These are phyloP conservation scores for Macrophomina pseudophaseolina DNA, from an alignment of 2,329 filamentous ascomycete species.

Conservation along the genomic window DNA sequence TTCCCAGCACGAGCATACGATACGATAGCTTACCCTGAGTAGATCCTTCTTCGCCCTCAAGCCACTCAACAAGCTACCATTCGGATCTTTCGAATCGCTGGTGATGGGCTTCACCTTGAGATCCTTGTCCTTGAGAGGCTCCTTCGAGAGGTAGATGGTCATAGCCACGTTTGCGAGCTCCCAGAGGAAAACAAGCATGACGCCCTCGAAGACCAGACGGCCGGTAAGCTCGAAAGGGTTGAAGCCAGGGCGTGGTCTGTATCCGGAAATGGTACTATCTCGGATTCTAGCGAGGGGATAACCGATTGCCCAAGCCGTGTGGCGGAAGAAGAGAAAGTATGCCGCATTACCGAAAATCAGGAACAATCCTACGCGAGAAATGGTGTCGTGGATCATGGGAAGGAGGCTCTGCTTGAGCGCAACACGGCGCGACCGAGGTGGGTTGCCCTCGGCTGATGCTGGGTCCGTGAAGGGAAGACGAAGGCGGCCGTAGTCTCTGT, in stretches of 20 bases:
- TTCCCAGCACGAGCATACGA: neutral
- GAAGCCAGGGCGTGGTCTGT: slow-evolving; percentile 15
- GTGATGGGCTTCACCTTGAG: slow-evolving; percentile 69
- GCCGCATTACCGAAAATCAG: slow-evolving; percentile 31
- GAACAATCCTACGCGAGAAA: slow-evolving; percentile 68
- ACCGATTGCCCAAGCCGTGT: slow-evolving; percentile 55
- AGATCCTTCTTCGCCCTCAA: slow-evolving; percentile 82
- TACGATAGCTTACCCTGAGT: slow-evolving; percentile 62
- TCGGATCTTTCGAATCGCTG: slow-evolving; percentile 84
- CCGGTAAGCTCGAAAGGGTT: slow-evolving; percentile 19
- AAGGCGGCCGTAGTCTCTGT: slow-evolving; percentile 74
- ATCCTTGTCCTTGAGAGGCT: slow-evolving; percentile 72
- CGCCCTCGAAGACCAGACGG: slow-evolving; percentile 57
- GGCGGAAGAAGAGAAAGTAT: slow-evolving; percentile 40
- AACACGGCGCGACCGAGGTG: slow-evolving; percentile 1
- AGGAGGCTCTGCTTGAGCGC: slow-evolving; percentile 16
- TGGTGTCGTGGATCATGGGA: slow-evolving; percentile 34
- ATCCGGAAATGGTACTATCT: slow-evolving; percentile 2
- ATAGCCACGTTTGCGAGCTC: slow-evolving; percentile 78
- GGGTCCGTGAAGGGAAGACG: slow-evolving; percentile 46
- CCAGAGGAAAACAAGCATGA: slow-evolving; percentile 75
- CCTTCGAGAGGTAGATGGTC: slow-evolving; percentile 76
- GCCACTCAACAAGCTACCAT: slow-evolving; percentile 84
- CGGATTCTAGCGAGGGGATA: slow-evolving; percentile 48
- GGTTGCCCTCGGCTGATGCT: neutral